Base-by-base conservation (phyloP, 495 filamentous ascomycete species). In the Halenospora varia region DNA sequence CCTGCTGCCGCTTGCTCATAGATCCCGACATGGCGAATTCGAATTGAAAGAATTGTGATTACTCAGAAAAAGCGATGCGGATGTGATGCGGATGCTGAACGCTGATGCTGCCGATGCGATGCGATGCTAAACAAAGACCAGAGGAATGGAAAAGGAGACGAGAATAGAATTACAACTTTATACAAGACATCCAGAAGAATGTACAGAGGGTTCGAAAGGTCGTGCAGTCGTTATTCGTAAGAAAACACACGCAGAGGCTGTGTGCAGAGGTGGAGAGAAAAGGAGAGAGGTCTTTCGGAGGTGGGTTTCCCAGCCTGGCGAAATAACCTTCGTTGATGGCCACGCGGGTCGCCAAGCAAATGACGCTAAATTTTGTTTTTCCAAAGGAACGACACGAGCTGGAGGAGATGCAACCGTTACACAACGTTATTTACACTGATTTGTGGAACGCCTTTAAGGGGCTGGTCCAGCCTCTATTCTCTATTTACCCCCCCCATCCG, bases 1-100 rank as follows among this genome's bases (percentile, higher is more conserved):
- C 88, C 78, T 96, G 92, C 75, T 96, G 88, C 68, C 94, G 92
- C 82, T 97, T 98, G 78, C 83, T 96, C 60, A 81, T 63, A 24
- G 75, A 66, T 47, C 68, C 71, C 24, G 78, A 70, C 79, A 81
- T 81, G 15, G n/a, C 46, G 47, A 56, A 57, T 8, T 8, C 8
- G 54, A 48, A 23, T 57, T 40, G 1, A 10, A 9, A 24, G n/a
- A 26, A 17, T 42, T 45, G 25, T 51, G 45, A 53, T 46, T 15
- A 48, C 39, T 53, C 17, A 26, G 46, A 49, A 55, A 47, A 18
- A 47, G 18, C 8, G 19, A 47, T 47, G 35, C 35, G 9, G 35
- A 40, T 54, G 50, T 55, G 40, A 54, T 54, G 51, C 22, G 10
- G 20, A 51, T 8, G 6, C n/a, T 8, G 48, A 18, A 29, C 25